Percentiles rank a stretch among this genome's conserved stretches.
These are phyloP conservation scores for Cydonia oblonga DNA, from an alignment of 331 rosid species.

Conservation along the genomic window DNA sequence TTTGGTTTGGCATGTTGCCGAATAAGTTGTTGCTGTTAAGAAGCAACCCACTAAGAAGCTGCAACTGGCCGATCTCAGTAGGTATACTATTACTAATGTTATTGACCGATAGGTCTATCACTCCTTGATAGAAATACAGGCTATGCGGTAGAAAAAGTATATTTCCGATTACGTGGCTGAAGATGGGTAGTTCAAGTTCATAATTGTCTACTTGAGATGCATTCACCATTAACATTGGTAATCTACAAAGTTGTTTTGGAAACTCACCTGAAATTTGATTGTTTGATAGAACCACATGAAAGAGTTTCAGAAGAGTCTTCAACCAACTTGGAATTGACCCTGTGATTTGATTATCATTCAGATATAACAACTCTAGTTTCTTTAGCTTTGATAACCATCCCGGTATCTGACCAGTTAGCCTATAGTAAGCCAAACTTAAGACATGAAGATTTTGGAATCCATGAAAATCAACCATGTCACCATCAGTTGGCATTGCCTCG, in stretches of 20 bases:
- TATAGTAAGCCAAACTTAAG: background rate
- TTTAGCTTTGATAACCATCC: background rate
- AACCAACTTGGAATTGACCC: background rate
- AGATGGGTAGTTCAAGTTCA: background rate
- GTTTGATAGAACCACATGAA: background rate
- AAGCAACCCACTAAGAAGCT: background rate
- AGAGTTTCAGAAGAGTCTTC: background rate
- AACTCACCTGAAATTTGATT: background rate
- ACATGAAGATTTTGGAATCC: background rate
- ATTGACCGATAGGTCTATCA: background rate
- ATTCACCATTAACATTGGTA: background rate
- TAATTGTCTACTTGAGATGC: background rate
- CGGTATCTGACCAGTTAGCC: background rate
- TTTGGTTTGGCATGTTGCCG: too few species aligned
- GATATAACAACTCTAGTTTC: background rate
- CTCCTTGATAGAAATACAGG: background rate
- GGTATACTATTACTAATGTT: background rate
- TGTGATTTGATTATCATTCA: background rate
- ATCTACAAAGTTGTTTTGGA: too few species aligned
- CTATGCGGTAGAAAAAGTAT: rapidly evolving
- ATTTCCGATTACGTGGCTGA: rapidly evolving
- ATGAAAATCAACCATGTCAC: too few species aligned
- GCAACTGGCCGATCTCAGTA: background rate
- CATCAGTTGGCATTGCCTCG: too few species aligned
- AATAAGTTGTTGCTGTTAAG: background rate